Evolutionary conservation across 192 early-diverging fungal genomes (phyloP), one percentile per base, ranked within the genome.

Genomic region (Entomortierella beljakovae): DNA sequence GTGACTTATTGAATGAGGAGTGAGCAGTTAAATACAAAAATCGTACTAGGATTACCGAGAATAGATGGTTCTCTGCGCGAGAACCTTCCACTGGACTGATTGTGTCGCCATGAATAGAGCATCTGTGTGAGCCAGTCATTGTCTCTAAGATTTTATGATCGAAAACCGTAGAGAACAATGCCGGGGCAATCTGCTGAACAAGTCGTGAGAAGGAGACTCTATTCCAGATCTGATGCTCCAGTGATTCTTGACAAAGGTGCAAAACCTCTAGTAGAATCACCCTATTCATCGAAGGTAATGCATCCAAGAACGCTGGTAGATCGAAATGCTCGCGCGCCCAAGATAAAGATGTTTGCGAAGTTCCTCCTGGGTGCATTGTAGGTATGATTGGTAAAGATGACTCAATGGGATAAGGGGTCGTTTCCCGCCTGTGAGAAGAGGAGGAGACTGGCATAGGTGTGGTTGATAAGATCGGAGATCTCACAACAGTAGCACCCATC

Each of bases 271-370:
- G 31, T 8, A 79, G 25, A 35, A 79, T 79, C 31, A 70, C 61
- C 18, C 75, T 49, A 57, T 79, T 79, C 57, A 79, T 63, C 0
- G 48, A 6, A 15, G 75, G 75, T 11, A 79, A 31, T 0, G 33
- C 55, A 31, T 53, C 62, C 31, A 79, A 43, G 40, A 79, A 79
- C 18, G 56, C 23, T 3, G 61, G 31, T 7, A 79, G 35, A 48
- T 79, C 75, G 55, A 79, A 79, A 42, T 59, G 37, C 15, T 65
- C 56, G 25, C 75, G 75, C 18, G 75, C 61, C 75, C 75, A 79
- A 28, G 49, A 3, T 15, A 61, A n/a, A 1, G 42, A 42, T n/a
- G 57, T n/a, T 15, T 64, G 34, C 0, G 61, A 59, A 33, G 55
- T 18, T 1, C 33, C 56, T 56, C 54, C 34, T 0, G 56, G 49